Conservation (phyloP, 2,329 filamentous ascomycete species). For the Myriosclerotinia scirpicola region DNA sequence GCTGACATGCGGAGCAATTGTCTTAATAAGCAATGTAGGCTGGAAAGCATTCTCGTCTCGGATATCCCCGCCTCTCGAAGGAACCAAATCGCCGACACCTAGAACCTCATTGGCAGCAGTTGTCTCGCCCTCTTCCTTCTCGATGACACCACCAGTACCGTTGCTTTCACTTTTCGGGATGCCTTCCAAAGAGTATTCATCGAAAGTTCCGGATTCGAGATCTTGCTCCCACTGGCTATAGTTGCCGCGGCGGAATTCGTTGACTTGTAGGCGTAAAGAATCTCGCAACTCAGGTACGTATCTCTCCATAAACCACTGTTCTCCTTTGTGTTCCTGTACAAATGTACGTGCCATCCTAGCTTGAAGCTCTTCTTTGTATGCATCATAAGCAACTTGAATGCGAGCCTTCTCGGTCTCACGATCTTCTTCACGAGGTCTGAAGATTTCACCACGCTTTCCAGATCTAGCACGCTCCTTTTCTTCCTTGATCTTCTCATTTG, state of each 20-base stretch:
- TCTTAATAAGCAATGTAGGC: conserved; percentile 95
- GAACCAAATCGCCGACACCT: conserved; percentile 86
- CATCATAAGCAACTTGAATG: conserved; percentile 69
- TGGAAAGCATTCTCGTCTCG: conserved; percentile 85
- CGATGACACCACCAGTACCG: conserved; percentile 77
- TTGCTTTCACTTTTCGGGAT: conserved; percentile 93
- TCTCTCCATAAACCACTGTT: conserved; percentile 97
- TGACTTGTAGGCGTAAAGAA: conserved; percentile 70
- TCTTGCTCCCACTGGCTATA: conserved; percentile 91
- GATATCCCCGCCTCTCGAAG: conserved; percentile 79
- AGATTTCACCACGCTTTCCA: conserved; percentile 65
- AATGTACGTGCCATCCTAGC: conserved; percentile 84
- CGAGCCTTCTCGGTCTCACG: conserved; percentile 75
- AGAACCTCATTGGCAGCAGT: conserved; percentile 89
- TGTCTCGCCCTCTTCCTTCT: conserved; percentile 95
- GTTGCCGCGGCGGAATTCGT: conserved; percentile 73
- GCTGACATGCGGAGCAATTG: conserved; percentile 92
- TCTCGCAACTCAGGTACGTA: conserved; percentile 84
- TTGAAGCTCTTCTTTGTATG: conserved; percentile 67
- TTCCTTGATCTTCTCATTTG: conserved; percentile 79
- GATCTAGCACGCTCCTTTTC: conserved; percentile 71
- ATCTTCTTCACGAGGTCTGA: conserved; percentile 69
- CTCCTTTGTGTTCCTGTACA: conserved; percentile 86
- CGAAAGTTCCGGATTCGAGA: conserved; percentile 79
- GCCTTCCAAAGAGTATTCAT: conserved; percentile 91